phyloP scores from a whole-genome alignment of 2,329 filamentous ascomycete species.

The Monosporascus cannonballus region DNA sequence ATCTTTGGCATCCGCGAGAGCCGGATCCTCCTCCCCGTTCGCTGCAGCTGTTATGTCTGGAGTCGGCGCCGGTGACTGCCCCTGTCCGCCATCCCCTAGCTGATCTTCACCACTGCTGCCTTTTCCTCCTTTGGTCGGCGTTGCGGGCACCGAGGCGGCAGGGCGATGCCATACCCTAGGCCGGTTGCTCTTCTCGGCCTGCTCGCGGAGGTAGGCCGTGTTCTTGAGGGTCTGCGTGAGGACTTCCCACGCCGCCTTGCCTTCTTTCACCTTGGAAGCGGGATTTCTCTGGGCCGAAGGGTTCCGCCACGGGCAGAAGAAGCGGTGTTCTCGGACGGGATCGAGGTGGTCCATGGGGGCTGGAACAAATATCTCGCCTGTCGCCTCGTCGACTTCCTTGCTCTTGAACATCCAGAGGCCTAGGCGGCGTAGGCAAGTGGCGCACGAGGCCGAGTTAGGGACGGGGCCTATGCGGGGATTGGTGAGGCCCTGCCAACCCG shows the following conservation, averaged over 20 bases:
- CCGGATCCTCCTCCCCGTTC: constrained; percentile 43
- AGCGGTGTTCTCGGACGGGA: constrained; percentile 66
- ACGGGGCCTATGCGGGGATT: constrained; percentile 51
- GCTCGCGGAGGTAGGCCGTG: constrained; percentile 45
- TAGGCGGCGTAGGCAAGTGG: constrained; percentile 79
- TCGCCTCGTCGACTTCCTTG: constrained; percentile 55
- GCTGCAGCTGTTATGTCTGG: constrained; percentile 20
- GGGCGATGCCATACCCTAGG: constrained; percentile 24
- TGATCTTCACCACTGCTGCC: background rate
- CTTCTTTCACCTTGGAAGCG: constrained; percentile 29
- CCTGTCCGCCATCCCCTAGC: constrained; percentile 15
- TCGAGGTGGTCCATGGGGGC: constrained; percentile 64
- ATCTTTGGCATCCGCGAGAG: constrained; percentile 50
- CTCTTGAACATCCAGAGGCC: constrained; percentile 92
- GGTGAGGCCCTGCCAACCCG: constrained; percentile 68
- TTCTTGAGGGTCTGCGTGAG: constrained; percentile 51
- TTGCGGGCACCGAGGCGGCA: constrained; percentile 19
- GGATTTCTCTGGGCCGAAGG: constrained; percentile 52
- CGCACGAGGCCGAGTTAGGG: constrained; percentile 71
- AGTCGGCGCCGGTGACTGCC: constrained; percentile 9
- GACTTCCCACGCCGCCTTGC: constrained; percentile 48
- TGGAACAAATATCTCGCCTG: constrained; percentile 45
- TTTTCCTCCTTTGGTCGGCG: constrained; percentile 14
- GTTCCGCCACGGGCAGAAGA: constrained; percentile 79
- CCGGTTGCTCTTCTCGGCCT: constrained; percentile 21